Conservation (phyloP, 176 grass and related monocot species). For the Phyllostachys edulis region DNA sequence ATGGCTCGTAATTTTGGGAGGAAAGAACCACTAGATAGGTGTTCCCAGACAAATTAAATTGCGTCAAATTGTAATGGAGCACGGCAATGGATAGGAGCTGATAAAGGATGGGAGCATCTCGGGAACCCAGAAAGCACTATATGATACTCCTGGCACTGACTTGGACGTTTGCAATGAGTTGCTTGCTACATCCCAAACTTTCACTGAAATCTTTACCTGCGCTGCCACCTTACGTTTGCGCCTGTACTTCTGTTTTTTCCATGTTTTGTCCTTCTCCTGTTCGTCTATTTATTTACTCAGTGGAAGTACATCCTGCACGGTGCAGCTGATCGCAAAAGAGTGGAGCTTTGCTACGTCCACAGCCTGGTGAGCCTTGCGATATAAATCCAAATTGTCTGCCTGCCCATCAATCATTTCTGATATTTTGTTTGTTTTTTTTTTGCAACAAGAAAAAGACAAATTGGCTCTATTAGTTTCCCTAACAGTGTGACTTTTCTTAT, state of each 20-base stretch:
- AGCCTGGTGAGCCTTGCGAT: no score
- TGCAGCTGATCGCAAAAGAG: slow-evolving; percentile 15
- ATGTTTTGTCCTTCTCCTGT: not conserved
- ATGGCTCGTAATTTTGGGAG: not conserved
- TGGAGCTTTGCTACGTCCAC: slow-evolving; percentile 11
- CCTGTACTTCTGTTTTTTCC: slow-evolving; percentile 38
- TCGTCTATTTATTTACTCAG: not conserved
- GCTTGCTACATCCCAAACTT: slow-evolving; percentile 21
- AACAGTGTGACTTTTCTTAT: not conserved
- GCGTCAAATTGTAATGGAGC: slow-evolving; percentile 1
- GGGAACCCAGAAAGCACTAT: not conserved
- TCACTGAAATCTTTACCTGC: slow-evolving; percentile 21
- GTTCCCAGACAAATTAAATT: not conserved
- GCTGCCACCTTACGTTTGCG: slow-evolving; percentile 2
- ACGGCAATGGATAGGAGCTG: not conserved
- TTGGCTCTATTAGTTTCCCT: no score
- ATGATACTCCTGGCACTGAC: slow-evolving; percentile 35
- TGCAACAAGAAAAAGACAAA: not conserved
- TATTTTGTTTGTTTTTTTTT: no score
- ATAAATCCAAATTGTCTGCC: no score
- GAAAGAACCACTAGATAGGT: not conserved
- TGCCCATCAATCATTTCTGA: no score
- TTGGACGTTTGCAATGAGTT: slow-evolving; percentile 34
- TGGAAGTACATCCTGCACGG: not conserved
- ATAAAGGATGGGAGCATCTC: slow-evolving; percentile 27